Percentiles rank a stretch among this genome's conserved stretches.
phyloP scores from a whole-genome alignment of 2,329 filamentous ascomycete species.

The Cryoendolithus antarcticus region DNA sequence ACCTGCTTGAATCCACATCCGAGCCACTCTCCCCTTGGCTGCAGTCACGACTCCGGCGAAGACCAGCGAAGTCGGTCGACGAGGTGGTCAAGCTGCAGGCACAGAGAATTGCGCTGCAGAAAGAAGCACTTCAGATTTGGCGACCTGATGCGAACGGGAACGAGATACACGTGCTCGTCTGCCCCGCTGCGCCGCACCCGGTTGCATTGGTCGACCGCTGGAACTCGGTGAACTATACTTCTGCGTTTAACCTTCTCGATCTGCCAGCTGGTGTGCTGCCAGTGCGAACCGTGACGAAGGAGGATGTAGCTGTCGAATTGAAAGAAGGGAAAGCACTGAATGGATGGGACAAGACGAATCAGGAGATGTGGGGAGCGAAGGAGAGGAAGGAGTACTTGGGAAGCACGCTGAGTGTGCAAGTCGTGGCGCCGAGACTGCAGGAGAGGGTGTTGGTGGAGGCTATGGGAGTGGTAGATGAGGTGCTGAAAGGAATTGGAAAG shows the following conservation, averaged over 20 bases:
- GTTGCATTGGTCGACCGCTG: conserved; percentile 50
- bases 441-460: conserved; percentile 42
- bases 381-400: conserved; percentile 43
- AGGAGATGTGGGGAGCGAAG: conserved; percentile 43
- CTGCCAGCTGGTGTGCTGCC: conserved; percentile 48
- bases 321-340: conserved; percentile 27
- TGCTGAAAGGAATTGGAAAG: conserved; percentile 12
- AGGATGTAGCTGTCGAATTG: conserved; percentile 40
- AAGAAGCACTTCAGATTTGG: conserved; percentile 48
- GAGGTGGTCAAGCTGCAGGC: conserved; percentile 42
- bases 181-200: conserved; percentile 52
- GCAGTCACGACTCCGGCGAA: conserved; percentile 37
- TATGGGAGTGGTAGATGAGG: conserved; percentile 43
- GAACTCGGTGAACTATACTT: conserved; percentile 51
- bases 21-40: conserved; percentile 52
- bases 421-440: conserved; percentile 42
- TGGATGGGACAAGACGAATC: conserved; percentile 49
- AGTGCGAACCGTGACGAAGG: conserved; percentile 36
- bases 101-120: conserved; percentile 39
- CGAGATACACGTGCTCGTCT: conserved; percentile 48
- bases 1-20: conserved; percentile 41
- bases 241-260: conserved; percentile 49
- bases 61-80: conserved; percentile 34
- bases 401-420: conserved; percentile 44
- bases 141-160: conserved; percentile 13